Evolutionary conservation across 495 filamentous ascomycete species (phyloP).

Genomic region (Aspergillus nanangensis): DNA sequence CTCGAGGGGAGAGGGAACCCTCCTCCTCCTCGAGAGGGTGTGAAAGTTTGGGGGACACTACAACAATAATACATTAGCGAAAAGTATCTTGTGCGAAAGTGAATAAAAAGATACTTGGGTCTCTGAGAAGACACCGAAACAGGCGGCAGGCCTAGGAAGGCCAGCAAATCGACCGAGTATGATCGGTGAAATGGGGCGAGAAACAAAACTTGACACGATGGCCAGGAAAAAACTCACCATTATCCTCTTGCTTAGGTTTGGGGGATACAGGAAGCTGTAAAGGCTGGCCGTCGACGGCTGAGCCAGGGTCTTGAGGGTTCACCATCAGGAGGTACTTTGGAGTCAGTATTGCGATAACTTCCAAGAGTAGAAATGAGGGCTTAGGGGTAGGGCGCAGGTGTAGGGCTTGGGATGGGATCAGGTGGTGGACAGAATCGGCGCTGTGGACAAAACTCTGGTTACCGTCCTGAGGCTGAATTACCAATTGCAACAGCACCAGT

Average conservation of each 20-base stretch:
- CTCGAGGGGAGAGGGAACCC: constrained; percentile 27
- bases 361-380: constrained; percentile 52
- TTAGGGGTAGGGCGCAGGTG: constrained; percentile 48
- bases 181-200: constrained; percentile 1
- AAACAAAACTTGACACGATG: not conserved
- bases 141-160: not conserved
- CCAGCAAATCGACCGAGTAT: not conserved
- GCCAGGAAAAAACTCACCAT: constrained; percentile 30
- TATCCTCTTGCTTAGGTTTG: constrained; percentile 20
- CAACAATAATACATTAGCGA: not conserved
- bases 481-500: not conserved
- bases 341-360: constrained; percentile 28
- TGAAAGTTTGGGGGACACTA: constrained; percentile 25
- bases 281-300: constrained; percentile 29
- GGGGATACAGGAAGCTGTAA: constrained; percentile 29
- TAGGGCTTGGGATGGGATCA: constrained; percentile 27
- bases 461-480: not conserved
- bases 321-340: constrained; percentile 27
- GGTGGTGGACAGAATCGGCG: constrained; percentile 9
- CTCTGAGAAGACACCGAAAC: not conserved
- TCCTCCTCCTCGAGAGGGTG: constrained; percentile 33
- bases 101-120: not conserved
- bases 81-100: not conserved
- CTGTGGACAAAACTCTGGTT: not conserved
- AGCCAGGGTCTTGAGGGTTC: constrained; percentile 22